Evolutionary conservation across 768 basidiomycete species (phyloP), one percentile per base, ranked within the genome.

Genomic region (Suillus plorans): DNA sequence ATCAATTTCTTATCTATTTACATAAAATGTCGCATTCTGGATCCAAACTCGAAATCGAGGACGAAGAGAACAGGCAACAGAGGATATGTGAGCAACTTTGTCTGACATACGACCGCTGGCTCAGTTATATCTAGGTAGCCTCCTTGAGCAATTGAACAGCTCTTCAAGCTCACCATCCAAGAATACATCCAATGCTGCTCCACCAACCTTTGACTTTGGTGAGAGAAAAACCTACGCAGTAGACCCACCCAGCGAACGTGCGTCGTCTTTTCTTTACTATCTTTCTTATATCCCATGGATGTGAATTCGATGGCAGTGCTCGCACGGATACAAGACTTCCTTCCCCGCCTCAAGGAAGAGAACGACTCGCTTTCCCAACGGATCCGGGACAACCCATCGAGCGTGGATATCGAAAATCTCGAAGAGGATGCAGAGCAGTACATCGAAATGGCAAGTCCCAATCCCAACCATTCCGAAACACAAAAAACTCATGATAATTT

Each of bases 351-450:
- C 20, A 84, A 86, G 56, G 87, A 86, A 14, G 88, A 89, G 3
- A 91, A 90, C 68, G 80, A 80, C 2, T 73, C 81, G 1, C 80
- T 91, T 20, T 69, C 80, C 4, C 78, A 80, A 63, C 79, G 79
- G n/a, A 78, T 77, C 12, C 74, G 81, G 45, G 72, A 74, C 47
- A 81, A 87, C 64, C 88, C 87, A 1, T 70, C 73, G 20, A 88
- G 85, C 68, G 77, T 91, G n/a, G 85, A 91, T 69, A 90, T 92
- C 47, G 91, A 92, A 73, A 80, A 88, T 63, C 68, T 91, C 28
- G 76, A 78, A 8, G 79, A 77, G 25, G 77, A 77, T n/a, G 79
- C 78, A 60, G 80, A 79, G 1, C 80, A 75, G 64, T 85, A 89
- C 71, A 87, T 91, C 68, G 84, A 90, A 73, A 90, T 90, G 88